phyloP scores from a whole-genome alignment of 192 early-diverging fungal genomes.

The Phlyctochytrium arcticum region DNA sequence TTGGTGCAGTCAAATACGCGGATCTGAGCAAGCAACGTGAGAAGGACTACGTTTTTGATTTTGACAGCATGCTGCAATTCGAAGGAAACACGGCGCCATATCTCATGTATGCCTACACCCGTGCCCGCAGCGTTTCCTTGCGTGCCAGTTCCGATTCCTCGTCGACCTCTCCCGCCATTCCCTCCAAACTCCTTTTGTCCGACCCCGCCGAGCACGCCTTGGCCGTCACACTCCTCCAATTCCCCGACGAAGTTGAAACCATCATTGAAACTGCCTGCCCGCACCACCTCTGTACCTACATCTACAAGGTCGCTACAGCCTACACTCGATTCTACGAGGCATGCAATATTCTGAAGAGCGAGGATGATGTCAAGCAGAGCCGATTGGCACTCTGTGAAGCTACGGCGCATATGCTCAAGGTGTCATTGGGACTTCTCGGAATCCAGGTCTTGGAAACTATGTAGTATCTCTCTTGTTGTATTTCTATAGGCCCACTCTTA shows the following conservation, averaged over 20 bases:
- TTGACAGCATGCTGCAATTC: constrained; percentile 87
- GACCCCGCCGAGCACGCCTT: constrained; percentile 16
- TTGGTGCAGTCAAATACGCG: constrained; percentile 88
- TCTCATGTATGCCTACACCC: constrained; percentile 97
- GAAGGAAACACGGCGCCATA: constrained; percentile 99
- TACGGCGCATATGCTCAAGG: constrained; percentile 14
- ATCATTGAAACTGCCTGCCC: constrained; percentile 11
- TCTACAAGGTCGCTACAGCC: constrained; percentile 13
- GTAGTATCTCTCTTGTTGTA: too few relatives aligned
- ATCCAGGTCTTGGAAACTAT: constrained; percentile 17
- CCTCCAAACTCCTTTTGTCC: neutral
- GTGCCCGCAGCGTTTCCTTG: constrained; percentile 92
- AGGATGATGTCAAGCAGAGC: neutral
- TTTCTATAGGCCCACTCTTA: too few relatives aligned
- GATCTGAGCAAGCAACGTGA: constrained; percentile 86
- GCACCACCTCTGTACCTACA: constrained; percentile 18
- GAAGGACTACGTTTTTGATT: constrained; percentile 94
- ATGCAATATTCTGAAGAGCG: constrained; percentile 11
- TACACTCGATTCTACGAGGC: constrained; percentile 21
- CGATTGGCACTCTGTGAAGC: constrained; percentile 16
- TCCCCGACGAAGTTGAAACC: constrained; percentile 14
- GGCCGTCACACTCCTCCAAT: constrained; percentile 13
- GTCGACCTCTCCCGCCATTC: neutral
- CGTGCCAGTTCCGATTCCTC: constrained; percentile 10
- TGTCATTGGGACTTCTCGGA: constrained; percentile 10